These are phyloP conservation scores for Chalciporus sphaerocephalus DNA, from an alignment of 768 basidiomycete species.

Conservation along the genomic window DNA sequence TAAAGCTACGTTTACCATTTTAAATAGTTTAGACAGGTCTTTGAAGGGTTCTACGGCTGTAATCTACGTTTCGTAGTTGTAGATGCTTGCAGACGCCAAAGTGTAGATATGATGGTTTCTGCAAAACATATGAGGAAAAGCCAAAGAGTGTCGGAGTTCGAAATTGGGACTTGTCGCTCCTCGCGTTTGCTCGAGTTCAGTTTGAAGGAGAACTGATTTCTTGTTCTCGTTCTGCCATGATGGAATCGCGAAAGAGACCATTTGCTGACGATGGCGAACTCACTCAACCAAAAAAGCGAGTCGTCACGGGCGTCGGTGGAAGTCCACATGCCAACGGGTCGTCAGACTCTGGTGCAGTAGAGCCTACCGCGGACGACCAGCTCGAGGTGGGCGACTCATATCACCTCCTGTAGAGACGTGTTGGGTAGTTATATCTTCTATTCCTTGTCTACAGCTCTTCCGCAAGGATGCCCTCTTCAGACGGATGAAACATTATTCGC, in stretches of 20 bases:
- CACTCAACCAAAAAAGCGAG: slow-evolving; percentile 52
- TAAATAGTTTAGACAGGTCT: no score
- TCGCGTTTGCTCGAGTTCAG: slow-evolving; percentile 10
- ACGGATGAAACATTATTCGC: slow-evolving; percentile 77
- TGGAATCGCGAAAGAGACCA: slow-evolving; percentile 61
- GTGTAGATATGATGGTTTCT: no score
- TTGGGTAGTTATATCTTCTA: slow-evolving; percentile 21
- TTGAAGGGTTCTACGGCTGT: no score
- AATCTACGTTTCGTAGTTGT: no score
- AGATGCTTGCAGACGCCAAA: not conserved
- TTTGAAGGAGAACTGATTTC: slow-evolving; percentile 6
- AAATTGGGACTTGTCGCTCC: slow-evolving; percentile 15
- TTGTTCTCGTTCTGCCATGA: slow-evolving; percentile 26
- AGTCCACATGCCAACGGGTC: slow-evolving; percentile 48
- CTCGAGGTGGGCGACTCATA: slow-evolving; percentile 53
- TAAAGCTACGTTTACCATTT: slow-evolving; percentile 30
- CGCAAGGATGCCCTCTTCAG: slow-evolving; percentile 84
- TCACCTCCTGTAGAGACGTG: slow-evolving; percentile 18
- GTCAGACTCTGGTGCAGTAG: slow-evolving; percentile 34
- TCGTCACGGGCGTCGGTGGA: slow-evolving; percentile 45
- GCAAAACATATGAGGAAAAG: slow-evolving; percentile 4
- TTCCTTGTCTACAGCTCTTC: slow-evolving; percentile 50
- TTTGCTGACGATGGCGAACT: slow-evolving; percentile 48
- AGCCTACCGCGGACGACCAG: slow-evolving; percentile 49
- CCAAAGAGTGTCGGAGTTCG: slow-evolving; percentile 24